These are phyloP conservation scores for Trichophyton simii DNA, from an alignment of 2,329 filamentous ascomycete species.

Conservation along the genomic window DNA sequence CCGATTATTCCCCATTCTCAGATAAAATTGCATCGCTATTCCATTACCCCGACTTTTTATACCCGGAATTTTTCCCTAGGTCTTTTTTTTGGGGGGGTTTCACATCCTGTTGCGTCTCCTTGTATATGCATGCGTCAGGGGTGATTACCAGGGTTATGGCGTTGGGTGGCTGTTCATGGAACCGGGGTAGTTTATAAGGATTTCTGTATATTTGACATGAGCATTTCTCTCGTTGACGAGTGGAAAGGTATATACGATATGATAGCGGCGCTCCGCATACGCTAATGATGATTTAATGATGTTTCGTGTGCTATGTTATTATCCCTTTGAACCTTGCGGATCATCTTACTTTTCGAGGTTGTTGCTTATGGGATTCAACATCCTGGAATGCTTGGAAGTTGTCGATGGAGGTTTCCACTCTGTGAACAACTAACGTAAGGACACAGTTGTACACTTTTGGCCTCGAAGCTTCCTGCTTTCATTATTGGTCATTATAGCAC, in stretches of 20 bases:
- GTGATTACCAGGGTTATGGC: not conserved
- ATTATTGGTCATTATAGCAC: not conserved
- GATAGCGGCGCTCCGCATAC: not conserved
- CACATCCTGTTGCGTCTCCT: not conserved
- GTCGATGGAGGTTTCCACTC: not conserved
- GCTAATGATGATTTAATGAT: not conserved
- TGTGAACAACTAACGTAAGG: not conserved
- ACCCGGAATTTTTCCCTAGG: not conserved
- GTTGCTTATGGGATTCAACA: not conserved
- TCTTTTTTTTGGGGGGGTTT: not conserved
- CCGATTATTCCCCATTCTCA: conserved; percentile 10
- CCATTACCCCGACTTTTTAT: not conserved
- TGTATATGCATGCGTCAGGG: not conserved
- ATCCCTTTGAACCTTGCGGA: not conserved
- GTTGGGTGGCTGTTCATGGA: not conserved
- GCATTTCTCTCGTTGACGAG: not conserved
- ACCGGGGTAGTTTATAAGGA: not conserved
- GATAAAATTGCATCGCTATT: not conserved
- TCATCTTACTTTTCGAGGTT: too few species aligned
- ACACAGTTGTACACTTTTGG: too few species aligned
- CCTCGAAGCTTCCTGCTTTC: not conserved
- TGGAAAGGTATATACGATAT: not conserved
- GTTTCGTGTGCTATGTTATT: not conserved
- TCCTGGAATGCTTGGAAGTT: not conserved
- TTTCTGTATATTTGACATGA: not conserved